Conservation (phyloP, 176 grass and related monocot genomes). For the Musa schizocarpa region DNA sequence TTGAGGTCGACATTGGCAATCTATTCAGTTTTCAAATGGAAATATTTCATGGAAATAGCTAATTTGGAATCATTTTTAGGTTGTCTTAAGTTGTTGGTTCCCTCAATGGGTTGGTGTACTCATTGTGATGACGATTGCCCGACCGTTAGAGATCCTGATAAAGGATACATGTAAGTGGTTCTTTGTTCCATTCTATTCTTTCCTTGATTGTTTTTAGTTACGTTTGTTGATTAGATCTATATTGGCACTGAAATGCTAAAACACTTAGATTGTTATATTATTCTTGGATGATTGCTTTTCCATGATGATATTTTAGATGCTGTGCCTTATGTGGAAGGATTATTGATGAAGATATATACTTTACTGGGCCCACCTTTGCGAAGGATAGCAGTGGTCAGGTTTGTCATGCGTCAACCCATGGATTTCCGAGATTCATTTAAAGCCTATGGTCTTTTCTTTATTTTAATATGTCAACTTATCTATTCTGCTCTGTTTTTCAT, state of each 20-base stretch:
- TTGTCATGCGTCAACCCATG: conserved; percentile 5
- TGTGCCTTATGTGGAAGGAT: conserved; percentile 62
- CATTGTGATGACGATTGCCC: conserved; percentile 46
- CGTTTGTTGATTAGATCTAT: not conserved
- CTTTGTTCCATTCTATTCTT: not conserved
- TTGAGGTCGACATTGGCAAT: too few relatives aligned
- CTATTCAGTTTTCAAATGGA: too few relatives aligned
- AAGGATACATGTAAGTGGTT: conserved; percentile 40
- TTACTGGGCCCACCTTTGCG: conserved; percentile 29
- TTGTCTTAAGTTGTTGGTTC: not conserved
- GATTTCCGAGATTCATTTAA: not conserved
- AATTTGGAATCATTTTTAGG: not conserved
- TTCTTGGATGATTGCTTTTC: not conserved
- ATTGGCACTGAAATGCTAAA: not conserved
- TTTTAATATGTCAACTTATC: not conserved
- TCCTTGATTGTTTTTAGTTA: not conserved
- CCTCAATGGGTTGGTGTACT: conserved; percentile 45
- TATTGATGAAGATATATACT: conserved; percentile 53
- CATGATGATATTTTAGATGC: conserved; percentile 42
- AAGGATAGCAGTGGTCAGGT: conserved; percentile 44
- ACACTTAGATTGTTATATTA: conserved; percentile 1
- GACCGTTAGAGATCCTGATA: conserved; percentile 42
- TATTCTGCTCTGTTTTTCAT: conserved; percentile 3
- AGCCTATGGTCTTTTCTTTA: conserved; percentile 10
- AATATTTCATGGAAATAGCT: not conserved